These are phyloP conservation scores for Centella asiatica DNA, from an alignment of 129 eudicot genomes.

Conservation along the genomic window DNA sequence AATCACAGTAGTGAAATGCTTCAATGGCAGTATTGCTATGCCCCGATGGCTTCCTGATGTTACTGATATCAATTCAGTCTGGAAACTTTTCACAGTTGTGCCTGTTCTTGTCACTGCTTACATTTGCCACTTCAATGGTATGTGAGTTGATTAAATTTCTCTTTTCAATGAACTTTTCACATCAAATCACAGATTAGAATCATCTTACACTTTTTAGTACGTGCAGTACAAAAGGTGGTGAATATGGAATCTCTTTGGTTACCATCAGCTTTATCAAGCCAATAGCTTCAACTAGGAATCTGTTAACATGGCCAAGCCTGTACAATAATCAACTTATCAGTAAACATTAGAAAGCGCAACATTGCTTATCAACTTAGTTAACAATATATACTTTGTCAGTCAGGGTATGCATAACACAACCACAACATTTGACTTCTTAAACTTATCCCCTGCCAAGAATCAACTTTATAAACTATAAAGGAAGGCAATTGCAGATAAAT, in stretches of 20 bases:
- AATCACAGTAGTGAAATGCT: conserved; percentile 38
- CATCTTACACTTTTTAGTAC: background rate
- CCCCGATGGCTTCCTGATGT: conserved; percentile 55
- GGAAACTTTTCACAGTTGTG: conserved; percentile 69
- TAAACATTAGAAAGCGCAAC: no score
- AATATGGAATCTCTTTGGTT: background rate
- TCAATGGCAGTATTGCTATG: conserved; percentile 35
- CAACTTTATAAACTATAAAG: background rate
- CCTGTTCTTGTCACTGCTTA: conserved; percentile 90
- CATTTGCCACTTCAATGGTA: conserved; percentile 83
- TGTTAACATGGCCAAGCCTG: background rate
- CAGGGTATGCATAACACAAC: no score
- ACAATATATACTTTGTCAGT: background rate
- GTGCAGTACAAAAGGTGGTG: background rate
- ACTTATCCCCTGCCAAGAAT: background rate
- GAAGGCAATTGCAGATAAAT: no score
- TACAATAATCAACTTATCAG: no score
- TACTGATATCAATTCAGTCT: conserved; percentile 34
- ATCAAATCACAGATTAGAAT: background rate
- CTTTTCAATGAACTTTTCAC: background rate
- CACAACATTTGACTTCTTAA: background rate
- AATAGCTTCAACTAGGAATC: background rate
- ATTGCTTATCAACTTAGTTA: no score
- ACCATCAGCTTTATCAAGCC: background rate
- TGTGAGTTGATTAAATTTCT: background rate